A percentile compares a stretch with the other conserved stretches of the same genome.
These are phyloP conservation scores for Cardiospermum halicacabum DNA, from an alignment of 345 rosid genomes.

Conservation along the genomic window DNA sequence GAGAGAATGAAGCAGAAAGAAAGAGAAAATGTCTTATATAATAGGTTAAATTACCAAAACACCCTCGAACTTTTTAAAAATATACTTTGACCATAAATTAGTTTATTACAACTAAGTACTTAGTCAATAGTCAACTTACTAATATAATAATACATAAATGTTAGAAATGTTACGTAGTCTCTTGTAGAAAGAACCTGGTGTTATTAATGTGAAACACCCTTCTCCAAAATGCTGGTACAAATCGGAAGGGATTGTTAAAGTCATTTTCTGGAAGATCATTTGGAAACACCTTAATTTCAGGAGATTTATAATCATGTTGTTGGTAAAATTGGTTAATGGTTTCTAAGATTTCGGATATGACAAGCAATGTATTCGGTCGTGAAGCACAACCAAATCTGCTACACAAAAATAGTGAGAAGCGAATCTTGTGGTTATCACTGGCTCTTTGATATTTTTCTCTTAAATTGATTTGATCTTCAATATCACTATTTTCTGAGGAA, in stretches of 20 bases:
- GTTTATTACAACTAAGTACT: too few species aligned
- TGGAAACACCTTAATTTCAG: slow-evolving; percentile 15
- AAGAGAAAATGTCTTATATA: too few species aligned
- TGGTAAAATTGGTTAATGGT: slow-evolving; percentile 10
- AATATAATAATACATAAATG: too few species aligned
- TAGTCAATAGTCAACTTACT: too few species aligned
- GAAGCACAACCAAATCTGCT: slow-evolving; percentile 47
- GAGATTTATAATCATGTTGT: slow-evolving; percentile 11
- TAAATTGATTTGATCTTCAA: not conserved
- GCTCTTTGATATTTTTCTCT: not conserved
- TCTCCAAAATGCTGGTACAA: slow-evolving; percentile 7
- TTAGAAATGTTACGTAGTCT: too few species aligned
- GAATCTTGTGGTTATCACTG: not conserved
- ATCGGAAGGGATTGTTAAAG: slow-evolving; percentile 16
- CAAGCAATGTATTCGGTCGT: slow-evolving; percentile 37
- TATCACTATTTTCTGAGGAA: slow-evolving; percentile 5
- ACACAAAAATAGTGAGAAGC: slow-evolving; percentile 18
- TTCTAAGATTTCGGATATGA: slow-evolving; percentile 11
- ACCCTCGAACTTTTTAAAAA: too few species aligned
- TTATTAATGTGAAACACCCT: not conserved
- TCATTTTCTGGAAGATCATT: slow-evolving; percentile 6
- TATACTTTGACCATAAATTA: too few species aligned
- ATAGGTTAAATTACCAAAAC: too few species aligned
- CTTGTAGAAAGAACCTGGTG: not conserved
- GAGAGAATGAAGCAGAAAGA: too few species aligned